Conservation (phyloP, 306 rosid genomes). For the Quercus rubra region DNA sequence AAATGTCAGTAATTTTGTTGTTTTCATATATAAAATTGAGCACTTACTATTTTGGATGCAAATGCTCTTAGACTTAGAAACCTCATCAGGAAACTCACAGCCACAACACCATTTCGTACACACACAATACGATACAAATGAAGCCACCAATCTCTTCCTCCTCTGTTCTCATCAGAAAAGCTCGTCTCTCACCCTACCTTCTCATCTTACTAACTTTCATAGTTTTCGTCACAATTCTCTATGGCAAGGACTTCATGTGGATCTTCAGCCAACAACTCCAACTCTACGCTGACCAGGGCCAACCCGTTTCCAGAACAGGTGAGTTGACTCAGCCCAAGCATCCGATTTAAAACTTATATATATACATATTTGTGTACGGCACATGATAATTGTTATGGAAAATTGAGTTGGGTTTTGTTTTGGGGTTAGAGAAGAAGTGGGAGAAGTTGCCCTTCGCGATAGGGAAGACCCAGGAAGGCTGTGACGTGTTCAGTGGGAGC, state of each 20-base stretch:
- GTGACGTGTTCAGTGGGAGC: constrained; percentile 76
- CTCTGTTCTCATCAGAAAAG: constrained; percentile 36
- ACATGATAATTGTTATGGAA: background rate
- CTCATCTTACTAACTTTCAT: constrained; percentile 65
- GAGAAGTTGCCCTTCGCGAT: constrained; percentile 54
- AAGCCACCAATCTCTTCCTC: constrained; percentile 53
- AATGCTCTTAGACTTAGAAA: background rate
- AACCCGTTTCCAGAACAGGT: constrained; percentile 38
- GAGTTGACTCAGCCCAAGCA: constrained; percentile 28
- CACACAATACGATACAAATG: constrained; percentile 26
- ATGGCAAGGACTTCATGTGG: constrained; percentile 65
- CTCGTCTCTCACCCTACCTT: constrained; percentile 76
- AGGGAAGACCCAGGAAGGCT: constrained; percentile 52
- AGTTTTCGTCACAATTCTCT: constrained; percentile 66
- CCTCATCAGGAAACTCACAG: too few species aligned
- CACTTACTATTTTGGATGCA: too few species aligned
- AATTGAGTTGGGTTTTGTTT: constrained; percentile 16
- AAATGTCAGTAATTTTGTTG: too few species aligned
- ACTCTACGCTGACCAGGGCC: constrained; percentile 30
- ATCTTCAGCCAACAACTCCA: constrained; percentile 58
- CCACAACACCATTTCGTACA: too few species aligned
- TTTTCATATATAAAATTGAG: too few species aligned
- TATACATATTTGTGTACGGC: background rate
- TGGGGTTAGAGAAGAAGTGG: constrained; percentile 42
- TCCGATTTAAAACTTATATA: background rate